Percentiles rank a stretch among this genome's conserved stretches.
phyloP scores from a whole-genome alignment of 176 grass and related monocot genomes.

The Ampelocalamus luodianensis region DNA sequence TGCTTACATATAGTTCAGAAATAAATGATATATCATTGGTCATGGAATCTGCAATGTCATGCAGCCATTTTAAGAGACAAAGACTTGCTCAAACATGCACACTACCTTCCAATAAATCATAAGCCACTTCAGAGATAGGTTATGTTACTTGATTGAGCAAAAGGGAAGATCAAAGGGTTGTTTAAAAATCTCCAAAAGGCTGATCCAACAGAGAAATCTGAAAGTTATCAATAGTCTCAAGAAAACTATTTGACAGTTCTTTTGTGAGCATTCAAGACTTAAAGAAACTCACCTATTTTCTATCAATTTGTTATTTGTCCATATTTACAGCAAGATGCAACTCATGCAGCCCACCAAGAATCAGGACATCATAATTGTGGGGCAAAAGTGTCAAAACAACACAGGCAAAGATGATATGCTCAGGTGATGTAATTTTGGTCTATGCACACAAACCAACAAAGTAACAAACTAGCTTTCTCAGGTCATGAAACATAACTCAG shows the following conservation, averaged over 20 bases:
- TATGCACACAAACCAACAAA: not conserved
- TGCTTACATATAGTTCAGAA: no score
- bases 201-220: not conserved
- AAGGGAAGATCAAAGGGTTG: not conserved
- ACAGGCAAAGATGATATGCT: not conserved
- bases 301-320: conserved; percentile 21
- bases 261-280: conserved; percentile 20
- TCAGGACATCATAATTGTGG: conserved; percentile 18
- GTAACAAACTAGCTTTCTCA: not conserved
- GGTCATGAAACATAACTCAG: not conserved
- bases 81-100: not conserved
- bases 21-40: not conserved
- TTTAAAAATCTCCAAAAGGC: not conserved
- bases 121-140: not conserved
- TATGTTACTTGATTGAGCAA: not conserved
- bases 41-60: not conserved
- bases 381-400: not conserved
- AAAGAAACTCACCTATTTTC: conserved; percentile 1
- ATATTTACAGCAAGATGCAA: conserved; percentile 43
- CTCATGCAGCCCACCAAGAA: conserved; percentile 36
- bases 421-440: not conserved
- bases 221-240: not conserved
- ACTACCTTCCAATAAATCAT: not conserved
- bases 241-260: not conserved
- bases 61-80: not conserved